phyloP scores from a whole-genome alignment of 305 asterid species.

The Fraxinus sp. region DNA sequence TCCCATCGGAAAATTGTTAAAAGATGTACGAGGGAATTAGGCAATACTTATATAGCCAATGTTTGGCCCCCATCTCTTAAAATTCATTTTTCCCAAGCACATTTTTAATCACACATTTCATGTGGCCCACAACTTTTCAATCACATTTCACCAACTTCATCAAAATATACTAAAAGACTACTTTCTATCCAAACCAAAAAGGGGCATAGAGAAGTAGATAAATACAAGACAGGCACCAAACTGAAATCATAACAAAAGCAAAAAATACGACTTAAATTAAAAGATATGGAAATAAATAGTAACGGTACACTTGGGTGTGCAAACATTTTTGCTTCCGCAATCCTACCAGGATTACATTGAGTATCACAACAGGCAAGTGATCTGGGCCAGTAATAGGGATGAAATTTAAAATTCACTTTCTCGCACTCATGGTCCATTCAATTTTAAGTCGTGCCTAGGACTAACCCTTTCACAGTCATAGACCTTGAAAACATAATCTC shows the following conservation, averaged over 20 bases:
- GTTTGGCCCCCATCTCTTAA: neutral
- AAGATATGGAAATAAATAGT: neutral
- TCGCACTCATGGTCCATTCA: conserved; percentile 61
- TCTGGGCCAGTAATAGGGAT: neutral
- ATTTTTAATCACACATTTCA: neutral
- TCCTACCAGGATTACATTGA: neutral
- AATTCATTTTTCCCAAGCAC: neutral
- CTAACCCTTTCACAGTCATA: conserved; percentile 61
- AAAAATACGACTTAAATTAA: neutral
- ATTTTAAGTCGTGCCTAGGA: conserved; percentile 52
- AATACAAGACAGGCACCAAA: neutral
- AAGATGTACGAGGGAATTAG: neutral
- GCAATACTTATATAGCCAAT: neutral
- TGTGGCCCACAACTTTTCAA: neutral
- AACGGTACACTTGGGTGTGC: neutral
- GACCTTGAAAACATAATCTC: conserved; percentile 55
- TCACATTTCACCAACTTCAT: neutral
- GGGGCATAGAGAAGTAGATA: neutral
- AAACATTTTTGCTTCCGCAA: neutral
- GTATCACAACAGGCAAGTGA: conserved; percentile 6
- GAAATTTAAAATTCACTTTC: conserved; percentile 45
- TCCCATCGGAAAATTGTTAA: neutral
- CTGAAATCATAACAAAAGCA: neutral
- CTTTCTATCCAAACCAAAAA: neutral
- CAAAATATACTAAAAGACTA: neutral